Evolutionary conservation across 352 stramenopile genomes (phyloP), one percentile per base, ranked within the genome.

Genomic region (Globisporangium parvum): DNA sequence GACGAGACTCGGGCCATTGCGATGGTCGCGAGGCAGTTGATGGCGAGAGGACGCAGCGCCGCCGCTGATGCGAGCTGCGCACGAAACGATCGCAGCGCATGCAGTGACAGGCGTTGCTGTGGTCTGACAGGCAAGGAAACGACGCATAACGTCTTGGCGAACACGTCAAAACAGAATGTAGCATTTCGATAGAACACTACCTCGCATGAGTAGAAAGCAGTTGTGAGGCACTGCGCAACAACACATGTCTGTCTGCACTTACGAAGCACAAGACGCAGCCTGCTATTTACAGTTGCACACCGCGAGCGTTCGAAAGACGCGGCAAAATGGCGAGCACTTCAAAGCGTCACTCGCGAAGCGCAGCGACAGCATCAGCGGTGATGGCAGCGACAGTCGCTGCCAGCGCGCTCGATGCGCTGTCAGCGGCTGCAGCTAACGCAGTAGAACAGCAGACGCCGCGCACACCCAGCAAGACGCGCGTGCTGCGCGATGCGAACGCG

Each of bases 401-500:
- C 3, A 12, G 18, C 18, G n/a, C 37, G 17, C 37, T 18, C 37
- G 37, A 41, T 18, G 10, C 37, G 37, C 37, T 41, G 37, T 6
- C 37, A 41, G 17, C 37, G 37, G 3, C 12, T 17, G 17, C n/a
- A n/a, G n/a, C n/a, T n/a, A n/a, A n/a, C n/a, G n/a, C 12, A 41
- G 37, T 17, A 41, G 26, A 41, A 11, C 37, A 3, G 37, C 20
- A 2, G 14, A 1, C 37, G 17, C 15, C 15, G 20, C 39, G 39
- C 42, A 31, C 18, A 21, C 24, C 46, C n/a, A 28, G 40, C 20
- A 37, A 47, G n/a, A 45, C 20, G 47, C 42, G 23, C 41, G 67
- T 70, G 28, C 41, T 82, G 26, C 45, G 55, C 20, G 61, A 73
- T 26, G 95, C 87, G 10, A 96, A 96, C 57, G 79, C 65, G 51